Conservation (phyloP, 495 filamentous ascomycete species). For the Aspergillus indologenus region DNA sequence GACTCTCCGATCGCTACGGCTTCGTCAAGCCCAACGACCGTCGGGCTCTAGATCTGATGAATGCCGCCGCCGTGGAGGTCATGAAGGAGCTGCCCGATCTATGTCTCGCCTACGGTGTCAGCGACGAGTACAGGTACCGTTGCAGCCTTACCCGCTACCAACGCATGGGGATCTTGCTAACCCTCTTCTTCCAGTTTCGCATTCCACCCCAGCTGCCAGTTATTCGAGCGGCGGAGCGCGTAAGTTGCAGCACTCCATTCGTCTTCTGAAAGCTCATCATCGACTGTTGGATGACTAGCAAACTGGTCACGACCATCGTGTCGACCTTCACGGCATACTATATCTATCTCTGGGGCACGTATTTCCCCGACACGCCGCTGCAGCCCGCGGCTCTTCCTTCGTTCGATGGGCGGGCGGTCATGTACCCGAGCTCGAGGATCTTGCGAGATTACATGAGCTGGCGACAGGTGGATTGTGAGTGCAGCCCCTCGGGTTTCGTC, state of each 20-base stretch:
- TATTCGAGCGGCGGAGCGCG: constrained; percentile 87
- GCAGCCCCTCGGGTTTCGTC: neutral
- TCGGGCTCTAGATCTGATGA: constrained; percentile 89
- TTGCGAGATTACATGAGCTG: constrained; percentile 94
- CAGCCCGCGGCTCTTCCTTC: constrained; percentile 69
- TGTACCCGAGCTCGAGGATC: constrained; percentile 75
- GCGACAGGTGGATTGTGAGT: constrained; percentile 92
- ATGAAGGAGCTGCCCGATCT: constrained; percentile 84
- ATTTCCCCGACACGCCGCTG: constrained; percentile 66
- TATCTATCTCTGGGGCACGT: constrained; percentile 71
- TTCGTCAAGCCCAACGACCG: constrained; percentile 92
- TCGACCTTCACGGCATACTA: constrained; percentile 95
- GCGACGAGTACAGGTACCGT: constrained; percentile 82
- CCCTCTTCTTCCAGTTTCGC: constrained; percentile 64
- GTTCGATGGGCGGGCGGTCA: constrained; percentile 89
- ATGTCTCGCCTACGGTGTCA: constrained; percentile 83
- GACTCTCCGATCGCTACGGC: constrained; percentile 73
- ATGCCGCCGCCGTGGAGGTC: constrained; percentile 78
- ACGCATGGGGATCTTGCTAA: neutral
- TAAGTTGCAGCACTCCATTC: constrained; percentile 36
- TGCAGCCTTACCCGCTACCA: neutral
- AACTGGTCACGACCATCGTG: constrained; percentile 84
- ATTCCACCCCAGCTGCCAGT: constrained; percentile 70
- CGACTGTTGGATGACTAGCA: constrained; percentile 53
- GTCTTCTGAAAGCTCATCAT: neutral